These are phyloP conservation scores for Fusarium dimerum DNA, from an alignment of 2,329 filamentous ascomycete genomes.

Conservation along the genomic window DNA sequence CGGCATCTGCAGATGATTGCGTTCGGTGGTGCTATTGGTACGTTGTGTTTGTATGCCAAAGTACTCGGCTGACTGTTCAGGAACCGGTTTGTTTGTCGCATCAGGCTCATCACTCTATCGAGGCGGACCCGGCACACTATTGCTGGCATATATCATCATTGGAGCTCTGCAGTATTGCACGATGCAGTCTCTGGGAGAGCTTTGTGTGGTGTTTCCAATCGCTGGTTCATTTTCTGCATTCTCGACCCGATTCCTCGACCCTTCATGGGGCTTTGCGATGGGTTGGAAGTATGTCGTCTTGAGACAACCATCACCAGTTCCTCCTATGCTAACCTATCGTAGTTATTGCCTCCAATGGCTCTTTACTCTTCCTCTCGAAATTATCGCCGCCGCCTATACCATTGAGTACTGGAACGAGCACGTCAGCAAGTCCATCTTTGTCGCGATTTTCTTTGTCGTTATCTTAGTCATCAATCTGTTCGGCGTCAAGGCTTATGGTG, in stretches of 20 bases:
- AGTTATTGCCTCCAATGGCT: slow-evolving; percentile 90
- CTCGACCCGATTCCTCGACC: slow-evolving; percentile 91
- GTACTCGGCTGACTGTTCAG: slow-evolving; percentile 36
- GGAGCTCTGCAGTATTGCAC: slow-evolving; percentile 90
- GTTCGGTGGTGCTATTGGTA: slow-evolving; percentile 86
- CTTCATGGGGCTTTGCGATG: slow-evolving; percentile 94
- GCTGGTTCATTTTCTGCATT: slow-evolving; percentile 91
- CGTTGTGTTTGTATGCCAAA: slow-evolving; percentile 5
- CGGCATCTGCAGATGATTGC: slow-evolving; percentile 97
- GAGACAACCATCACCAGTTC: no score
- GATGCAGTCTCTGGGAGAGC: slow-evolving; percentile 86
- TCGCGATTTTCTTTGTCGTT: slow-evolving; percentile 74
- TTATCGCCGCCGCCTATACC: slow-evolving; percentile 83
- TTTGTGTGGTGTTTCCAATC: slow-evolving; percentile 87
- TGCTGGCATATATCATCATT: slow-evolving; percentile 75
- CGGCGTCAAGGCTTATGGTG: slow-evolving; percentile 84
- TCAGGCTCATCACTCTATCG: slow-evolving; percentile 70
- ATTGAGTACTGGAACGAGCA: slow-evolving; percentile 74
- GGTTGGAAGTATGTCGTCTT: slow-evolving; percentile 85
- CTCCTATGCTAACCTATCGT: background rate
- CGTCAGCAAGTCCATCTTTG: slow-evolving; percentile 72
- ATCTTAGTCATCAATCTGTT: slow-evolving; percentile 85
- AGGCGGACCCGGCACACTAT: slow-evolving; percentile 77
- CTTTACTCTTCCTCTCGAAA: slow-evolving; percentile 77
- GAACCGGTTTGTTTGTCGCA: slow-evolving; percentile 84